Conservation (phyloP, 1,139 yeast genomes). For the Kazachstania sp. region DNA sequence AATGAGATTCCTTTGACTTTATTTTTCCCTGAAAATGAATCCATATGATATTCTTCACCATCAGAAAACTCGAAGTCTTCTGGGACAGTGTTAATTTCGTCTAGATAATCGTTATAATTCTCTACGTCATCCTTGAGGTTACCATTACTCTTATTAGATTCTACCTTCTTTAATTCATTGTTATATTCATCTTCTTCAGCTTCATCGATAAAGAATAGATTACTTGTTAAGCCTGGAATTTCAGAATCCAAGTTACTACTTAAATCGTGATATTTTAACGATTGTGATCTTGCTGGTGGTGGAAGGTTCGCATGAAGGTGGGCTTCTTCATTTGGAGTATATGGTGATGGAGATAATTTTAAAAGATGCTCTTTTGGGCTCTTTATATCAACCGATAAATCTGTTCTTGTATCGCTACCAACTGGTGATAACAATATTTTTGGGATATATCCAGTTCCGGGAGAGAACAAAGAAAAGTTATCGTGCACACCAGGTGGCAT, state of each 20-base stretch:
- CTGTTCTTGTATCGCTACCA: background rate
- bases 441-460: background rate
- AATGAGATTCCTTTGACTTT: background rate
- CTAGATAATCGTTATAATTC: slow-evolving; percentile 33
- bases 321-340: background rate
- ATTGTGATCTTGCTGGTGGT: slow-evolving; percentile 25
- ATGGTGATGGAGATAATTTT: background rate
- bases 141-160: background rate
- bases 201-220: slow-evolving; percentile 30
- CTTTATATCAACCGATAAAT: background rate
- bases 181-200: slow-evolving; percentile 28
- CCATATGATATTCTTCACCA: slow-evolving; percentile 21
- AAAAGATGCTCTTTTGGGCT: background rate
- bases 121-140: slow-evolving; percentile 7
- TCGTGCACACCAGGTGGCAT: background rate
- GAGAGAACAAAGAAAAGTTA: background rate
- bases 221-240: slow-evolving; percentile 27
- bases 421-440: background rate
- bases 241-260: slow-evolving; percentile 27
- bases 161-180: slow-evolving; percentile 7
- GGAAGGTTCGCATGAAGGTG: slow-evolving; percentile 13
- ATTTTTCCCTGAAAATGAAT: background rate
- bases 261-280: slow-evolving; percentile 29
- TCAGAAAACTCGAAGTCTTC: slow-evolving; percentile 51
- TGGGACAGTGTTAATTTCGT: slow-evolving; percentile 50